Percentiles rank a stretch among this genome's conserved stretches.
These are phyloP conservation scores for Curvularia eragrostidis DNA, from an alignment of 2,329 filamentous ascomycete genomes.

Conservation along the genomic window DNA sequence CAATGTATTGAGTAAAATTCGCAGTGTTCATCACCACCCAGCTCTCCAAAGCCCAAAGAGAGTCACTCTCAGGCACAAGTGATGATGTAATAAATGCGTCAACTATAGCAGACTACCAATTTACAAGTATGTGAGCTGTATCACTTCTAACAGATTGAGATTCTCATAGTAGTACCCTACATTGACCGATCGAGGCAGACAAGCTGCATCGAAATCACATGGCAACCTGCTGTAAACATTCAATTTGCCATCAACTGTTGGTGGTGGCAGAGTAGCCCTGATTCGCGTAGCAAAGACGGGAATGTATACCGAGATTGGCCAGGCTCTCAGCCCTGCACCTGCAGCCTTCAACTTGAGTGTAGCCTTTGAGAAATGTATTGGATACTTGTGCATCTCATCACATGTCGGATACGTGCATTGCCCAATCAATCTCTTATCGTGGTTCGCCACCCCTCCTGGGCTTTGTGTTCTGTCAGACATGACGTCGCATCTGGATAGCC, in stretches of 20 bases:
- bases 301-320: not conserved
- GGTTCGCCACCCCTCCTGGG: not conserved
- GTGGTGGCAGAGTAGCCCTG: not conserved
- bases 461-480: not conserved
- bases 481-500: constrained; percentile 1
- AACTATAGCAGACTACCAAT: not conserved
- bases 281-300: not conserved
- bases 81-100: not conserved
- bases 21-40: not conserved
- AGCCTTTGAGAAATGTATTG: not conserved
- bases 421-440: not conserved
- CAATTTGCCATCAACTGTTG: not conserved
- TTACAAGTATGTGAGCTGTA: too few species aligned
- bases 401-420: too few species aligned
- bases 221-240: not conserved
- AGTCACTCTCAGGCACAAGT: not conserved
- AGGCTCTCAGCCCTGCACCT: not conserved
- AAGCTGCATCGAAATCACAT: not conserved
- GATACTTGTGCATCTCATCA: not conserved
- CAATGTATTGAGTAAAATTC: not conserved
- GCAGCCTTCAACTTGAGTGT: too few species aligned
- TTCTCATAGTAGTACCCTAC: not conserved
- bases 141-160: too few species aligned
- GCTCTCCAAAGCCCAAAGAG: not conserved
- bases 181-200: too few species aligned